Percentiles rank a stretch among this genome's conserved stretches.
Conservation (phyloP, 2,329 filamentous ascomycete species). For the Apiospora kogelbergensis region DNA sequence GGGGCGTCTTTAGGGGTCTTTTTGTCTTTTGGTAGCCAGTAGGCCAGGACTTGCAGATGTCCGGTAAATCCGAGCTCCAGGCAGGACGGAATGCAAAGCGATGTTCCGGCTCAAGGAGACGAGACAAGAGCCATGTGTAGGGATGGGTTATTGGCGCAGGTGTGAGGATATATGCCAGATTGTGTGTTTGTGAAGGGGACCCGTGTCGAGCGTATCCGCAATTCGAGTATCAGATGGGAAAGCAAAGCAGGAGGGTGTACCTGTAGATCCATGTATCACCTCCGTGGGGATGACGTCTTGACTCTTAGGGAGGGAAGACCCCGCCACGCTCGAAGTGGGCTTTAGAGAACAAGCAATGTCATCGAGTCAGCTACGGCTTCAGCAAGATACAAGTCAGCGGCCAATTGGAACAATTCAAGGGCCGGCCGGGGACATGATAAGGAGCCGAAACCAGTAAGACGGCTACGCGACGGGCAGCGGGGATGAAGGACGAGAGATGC, state of each 20-base stretch:
- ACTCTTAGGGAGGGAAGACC: neutral
- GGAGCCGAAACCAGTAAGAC: neutral
- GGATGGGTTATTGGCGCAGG: neutral
- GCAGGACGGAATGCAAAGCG: neutral
- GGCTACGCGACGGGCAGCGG: neutral
- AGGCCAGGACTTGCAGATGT: neutral
- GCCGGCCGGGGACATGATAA: neutral
- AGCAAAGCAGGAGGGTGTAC: neutral
- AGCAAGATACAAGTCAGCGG: neutral
- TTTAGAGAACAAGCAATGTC: neutral
- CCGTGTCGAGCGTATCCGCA: neutral
- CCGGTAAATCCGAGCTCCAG: neutral
- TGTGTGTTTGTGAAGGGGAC: neutral
- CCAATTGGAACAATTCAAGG: neutral
- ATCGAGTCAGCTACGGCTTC: neutral
- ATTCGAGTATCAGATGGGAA: neutral
- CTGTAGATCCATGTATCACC: constrained; percentile 6
- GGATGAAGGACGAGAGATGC: neutral
- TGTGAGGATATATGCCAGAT: neutral
- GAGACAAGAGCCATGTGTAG: neutral
- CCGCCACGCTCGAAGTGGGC: neutral
- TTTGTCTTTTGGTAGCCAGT: neutral
- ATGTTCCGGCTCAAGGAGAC: neutral
- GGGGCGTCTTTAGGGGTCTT: constrained; percentile 4
- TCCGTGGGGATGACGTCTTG: constrained; percentile 11